phyloP scores from a whole-genome alignment of 495 filamentous ascomycete genomes.

The Tuber umbilicatum region DNA sequence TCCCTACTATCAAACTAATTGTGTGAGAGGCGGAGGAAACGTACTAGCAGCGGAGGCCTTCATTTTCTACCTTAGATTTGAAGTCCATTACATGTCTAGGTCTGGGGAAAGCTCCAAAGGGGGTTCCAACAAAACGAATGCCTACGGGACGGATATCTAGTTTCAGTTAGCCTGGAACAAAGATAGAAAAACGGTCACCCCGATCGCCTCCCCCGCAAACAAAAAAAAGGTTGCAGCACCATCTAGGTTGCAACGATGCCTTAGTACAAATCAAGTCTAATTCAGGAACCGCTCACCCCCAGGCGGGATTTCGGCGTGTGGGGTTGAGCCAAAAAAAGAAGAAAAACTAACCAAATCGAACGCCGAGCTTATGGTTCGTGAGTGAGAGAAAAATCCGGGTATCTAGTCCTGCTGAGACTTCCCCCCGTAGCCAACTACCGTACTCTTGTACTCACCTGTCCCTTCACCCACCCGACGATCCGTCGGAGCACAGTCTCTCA shows the following conservation, averaged over 20 bases:
- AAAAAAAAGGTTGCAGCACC: too few species aligned
- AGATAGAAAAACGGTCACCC: background rate
- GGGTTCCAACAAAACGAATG: background rate
- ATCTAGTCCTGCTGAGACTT: background rate
- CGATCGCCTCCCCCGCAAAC: background rate
- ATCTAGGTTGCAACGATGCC: background rate
- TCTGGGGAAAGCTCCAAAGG: too few species aligned
- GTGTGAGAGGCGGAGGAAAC: background rate
- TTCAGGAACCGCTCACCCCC: background rate
- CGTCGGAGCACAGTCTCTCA: background rate
- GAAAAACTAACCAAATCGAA: background rate
- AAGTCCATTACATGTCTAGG: background rate
- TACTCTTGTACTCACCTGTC: too few species aligned
- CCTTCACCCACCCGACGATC: background rate
- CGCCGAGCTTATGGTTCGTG: background rate
- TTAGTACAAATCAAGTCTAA: background rate
- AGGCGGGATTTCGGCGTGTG: background rate
- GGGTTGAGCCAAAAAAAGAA: too few species aligned
- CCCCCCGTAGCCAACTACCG: background rate
- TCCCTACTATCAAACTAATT: background rate
- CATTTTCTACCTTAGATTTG: background rate
- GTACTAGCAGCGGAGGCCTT: background rate
- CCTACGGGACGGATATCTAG: background rate
- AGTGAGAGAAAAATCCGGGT: background rate
- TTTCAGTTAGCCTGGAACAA: background rate